Conservation (phyloP, 768 basidiomycete species). For the Kockovaella imperatae region DNA sequence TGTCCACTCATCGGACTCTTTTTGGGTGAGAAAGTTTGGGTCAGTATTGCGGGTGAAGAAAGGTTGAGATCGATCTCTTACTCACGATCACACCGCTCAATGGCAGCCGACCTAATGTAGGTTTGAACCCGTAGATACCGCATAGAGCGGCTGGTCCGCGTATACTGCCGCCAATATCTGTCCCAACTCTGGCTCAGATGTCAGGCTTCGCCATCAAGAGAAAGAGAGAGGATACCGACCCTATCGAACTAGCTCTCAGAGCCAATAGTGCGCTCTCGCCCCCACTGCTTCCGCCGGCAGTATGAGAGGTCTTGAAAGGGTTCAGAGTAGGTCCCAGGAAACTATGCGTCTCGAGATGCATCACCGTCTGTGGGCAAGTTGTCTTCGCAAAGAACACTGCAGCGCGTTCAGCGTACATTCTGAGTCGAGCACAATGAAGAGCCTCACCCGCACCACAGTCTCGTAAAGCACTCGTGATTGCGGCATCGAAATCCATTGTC, state of each 20-base stretch:
- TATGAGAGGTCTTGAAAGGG: constrained; percentile 24
- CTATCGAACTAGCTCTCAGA: constrained; percentile 10
- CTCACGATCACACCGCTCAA: constrained; percentile 9
- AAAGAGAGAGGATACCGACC: not conserved
- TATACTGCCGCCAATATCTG: constrained; percentile 26
- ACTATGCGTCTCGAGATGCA: constrained; percentile 32
- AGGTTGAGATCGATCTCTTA: too few relatives aligned
- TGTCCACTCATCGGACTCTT: constrained; percentile 7
- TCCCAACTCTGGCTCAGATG: constrained; percentile 13
- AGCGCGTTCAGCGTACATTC: not conserved
- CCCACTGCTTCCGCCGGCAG: constrained; percentile 29
- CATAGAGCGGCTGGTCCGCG: constrained; percentile 13
- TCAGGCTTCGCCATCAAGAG: not conserved
- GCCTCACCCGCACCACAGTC: constrained; percentile 19
- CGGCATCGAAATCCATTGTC: too few relatives aligned
- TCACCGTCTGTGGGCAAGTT: constrained; percentile 25
- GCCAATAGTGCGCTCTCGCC: constrained; percentile 33
- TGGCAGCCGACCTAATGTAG: constrained; percentile 14
- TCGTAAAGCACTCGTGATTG: constrained; percentile 13
- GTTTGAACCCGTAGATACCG: constrained; percentile 29
- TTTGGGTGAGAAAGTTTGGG: not conserved
- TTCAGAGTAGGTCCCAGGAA: constrained; percentile 25
- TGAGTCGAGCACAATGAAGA: not conserved
- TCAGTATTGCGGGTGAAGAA: not conserved
- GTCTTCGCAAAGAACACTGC: constrained; percentile 32